These are phyloP conservation scores for Diaporthe sp. DNA, from an alignment of 2,329 filamentous ascomycete genomes.

Conservation along the genomic window DNA sequence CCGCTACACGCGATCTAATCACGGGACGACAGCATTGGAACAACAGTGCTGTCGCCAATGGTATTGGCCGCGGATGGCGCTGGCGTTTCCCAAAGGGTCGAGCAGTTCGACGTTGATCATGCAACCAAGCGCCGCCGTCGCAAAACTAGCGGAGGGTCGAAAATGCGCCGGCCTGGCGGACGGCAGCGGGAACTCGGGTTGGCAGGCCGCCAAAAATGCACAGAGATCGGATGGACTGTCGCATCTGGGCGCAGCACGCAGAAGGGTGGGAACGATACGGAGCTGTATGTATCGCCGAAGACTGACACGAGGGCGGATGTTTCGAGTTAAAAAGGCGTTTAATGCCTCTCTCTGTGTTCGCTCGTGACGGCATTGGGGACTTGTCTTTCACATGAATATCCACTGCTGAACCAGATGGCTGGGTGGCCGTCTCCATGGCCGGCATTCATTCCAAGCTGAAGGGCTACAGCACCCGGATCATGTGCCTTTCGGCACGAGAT, in stretches of 20 bases:
- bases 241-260: background rate
- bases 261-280: background rate
- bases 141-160: constrained; percentile 5
- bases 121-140: constrained; percentile 16
- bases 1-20: background rate
- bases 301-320: background rate
- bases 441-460: background rate
- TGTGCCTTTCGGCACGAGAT: constrained; percentile 16
- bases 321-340: background rate
- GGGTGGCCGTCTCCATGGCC: background rate
- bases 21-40: background rate
- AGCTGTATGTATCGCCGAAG: constrained; percentile 7
- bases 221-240: constrained; percentile 15
- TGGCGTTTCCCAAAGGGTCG: background rate
- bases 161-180: background rate
- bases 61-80: constrained; percentile 8
- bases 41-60: background rate
- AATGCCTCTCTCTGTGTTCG: background rate
- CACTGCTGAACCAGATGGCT: background rate
- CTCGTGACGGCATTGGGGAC: background rate
- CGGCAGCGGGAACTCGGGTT: constrained; percentile 20
- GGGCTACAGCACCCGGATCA: background rate
- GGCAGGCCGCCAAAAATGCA: constrained; percentile 8
- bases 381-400: constrained; percentile 7
- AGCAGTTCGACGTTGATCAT: constrained; percentile 14